Base-by-base conservation (phyloP, 2,329 filamentous ascomycete species). In the Aspergillus persii region DNA sequence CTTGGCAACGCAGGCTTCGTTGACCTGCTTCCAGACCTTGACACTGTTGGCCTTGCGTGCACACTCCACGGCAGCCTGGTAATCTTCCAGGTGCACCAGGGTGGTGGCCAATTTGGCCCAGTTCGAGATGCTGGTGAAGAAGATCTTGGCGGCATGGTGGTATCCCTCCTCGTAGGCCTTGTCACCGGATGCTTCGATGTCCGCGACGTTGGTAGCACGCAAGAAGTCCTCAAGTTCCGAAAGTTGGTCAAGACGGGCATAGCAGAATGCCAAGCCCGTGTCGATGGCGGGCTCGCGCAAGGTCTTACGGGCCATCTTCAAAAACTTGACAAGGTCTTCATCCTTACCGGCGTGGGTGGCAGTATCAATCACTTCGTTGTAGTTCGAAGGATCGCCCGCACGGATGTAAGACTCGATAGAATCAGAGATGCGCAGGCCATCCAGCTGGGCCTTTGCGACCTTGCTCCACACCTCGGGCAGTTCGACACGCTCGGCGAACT, bases 31-130 rank as follows among this genome's bases (percentile, higher is more conserved):
- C 95, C 95, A 99, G 54, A 99, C 95, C 82, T 96, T 97, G 79
- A 97, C 93, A 78, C 92, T 98, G 83, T 98, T 99, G 69, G 95
- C 95, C 81, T 99, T 98, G 75, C 95, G 91, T 29, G 96, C 95
- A 71, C 92, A 97, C 76, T 99, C 95, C 47, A 99, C 95, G 50
- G 95, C 95, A 68, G 92, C 92, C 78, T 99, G 96, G 81, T 99
- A 98, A 68, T 99, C 95, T 65, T 89, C 90, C 6, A 99, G 87
- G 76, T 98, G 92, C n/a, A 99, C 95, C 61, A 98, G 86, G 9
- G 95, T 99, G 9, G 95, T 98, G 12, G 95, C 93, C 69, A 99
- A 88, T 83, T 99, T 99, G 57, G 94, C 94, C 95, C 95, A 99
- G 85, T 99, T 99, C 56, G 95, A 99, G 74, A 99, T 96, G 80